A percentile compares a stretch with the other conserved stretches of the same genome.
These are phyloP conservation scores for Malus orientalis DNA, from an alignment of 306 rosid genomes.

Conservation along the genomic window DNA sequence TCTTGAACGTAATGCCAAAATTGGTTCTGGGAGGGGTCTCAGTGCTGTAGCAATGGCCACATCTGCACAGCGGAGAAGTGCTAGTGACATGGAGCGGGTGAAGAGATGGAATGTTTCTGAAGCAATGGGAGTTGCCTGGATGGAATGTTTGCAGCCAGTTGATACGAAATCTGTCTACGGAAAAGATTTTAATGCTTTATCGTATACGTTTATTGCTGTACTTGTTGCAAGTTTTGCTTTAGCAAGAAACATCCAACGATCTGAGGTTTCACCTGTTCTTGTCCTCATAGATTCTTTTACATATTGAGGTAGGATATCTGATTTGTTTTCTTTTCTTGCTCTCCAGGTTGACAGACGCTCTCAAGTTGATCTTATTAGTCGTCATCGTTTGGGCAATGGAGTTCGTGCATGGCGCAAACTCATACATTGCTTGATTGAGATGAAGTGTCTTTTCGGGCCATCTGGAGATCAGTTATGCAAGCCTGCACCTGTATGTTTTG, in stretches of 20 bases:
- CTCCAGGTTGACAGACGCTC: constrained; percentile 86
- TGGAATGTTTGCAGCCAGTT: constrained; percentile 93
- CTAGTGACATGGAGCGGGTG: constrained; percentile 81
- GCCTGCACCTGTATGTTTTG: constrained; percentile 66
- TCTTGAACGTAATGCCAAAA: constrained; percentile 68
- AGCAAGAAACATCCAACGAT: constrained; percentile 92
- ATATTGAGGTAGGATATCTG: constrained; percentile 17
- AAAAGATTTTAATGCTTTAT: constrained; percentile 86
- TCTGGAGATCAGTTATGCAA: constrained; percentile 59
- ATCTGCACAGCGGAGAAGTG: constrained; percentile 82
- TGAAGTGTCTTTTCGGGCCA: constrained; percentile 87
- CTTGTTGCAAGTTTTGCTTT: constrained; percentile 95
- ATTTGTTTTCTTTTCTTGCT: constrained; percentile 21
- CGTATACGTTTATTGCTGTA: constrained; percentile 87
- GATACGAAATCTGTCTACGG: constrained; percentile 89
- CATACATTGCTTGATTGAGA: constrained; percentile 69
- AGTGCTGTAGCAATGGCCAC: constrained; percentile 99
- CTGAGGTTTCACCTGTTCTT: constrained; percentile 61
- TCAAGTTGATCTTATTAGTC: constrained; percentile 50
- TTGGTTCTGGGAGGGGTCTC: constrained; percentile 98
- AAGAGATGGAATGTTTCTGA: constrained; percentile 82
- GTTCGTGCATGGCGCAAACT: constrained; percentile 89
- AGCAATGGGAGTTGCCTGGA: constrained; percentile 99
- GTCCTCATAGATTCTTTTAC: constrained; percentile 9
- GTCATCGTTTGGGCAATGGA: constrained; percentile 61